Base-by-base conservation (phyloP, 176 grass and related monocot species). In the Aegilops bicornis region DNA sequence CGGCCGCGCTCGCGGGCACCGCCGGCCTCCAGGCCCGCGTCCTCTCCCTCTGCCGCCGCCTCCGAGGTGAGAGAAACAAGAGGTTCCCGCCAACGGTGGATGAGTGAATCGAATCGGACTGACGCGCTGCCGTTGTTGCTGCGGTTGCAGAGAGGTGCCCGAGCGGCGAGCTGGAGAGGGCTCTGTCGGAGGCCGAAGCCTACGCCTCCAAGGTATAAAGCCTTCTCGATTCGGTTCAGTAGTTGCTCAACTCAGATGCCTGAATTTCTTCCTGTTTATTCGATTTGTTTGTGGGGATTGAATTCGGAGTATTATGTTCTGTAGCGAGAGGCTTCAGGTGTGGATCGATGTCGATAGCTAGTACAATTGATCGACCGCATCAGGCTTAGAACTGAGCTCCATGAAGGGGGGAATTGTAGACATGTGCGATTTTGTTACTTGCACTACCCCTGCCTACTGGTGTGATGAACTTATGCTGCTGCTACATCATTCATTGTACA, bases 131-230 rank as follows among this genome's bases (percentile, higher is more conserved):
- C 45, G 25, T 17, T 14, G 4, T n/a, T 20, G 43, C 2, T 60
- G 22, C 5, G 42, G 64, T 43, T 67, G 23, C 85, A 91, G 89
- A 2, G 81, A 68, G 74, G 85, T 82, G 62, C 14, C 83, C 69
- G 33, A 61, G 39, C 16, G 78, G 77, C 3, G 78, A 87, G 58
- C 78, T 92, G 1, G 87, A 84, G 88, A 80, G 93, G 88, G 85
- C 88, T 36, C 40, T 95, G 7, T 89, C 84, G 16, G 87, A 92
- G 77, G 88, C 87, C 35, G 90, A 94, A 59, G 69, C 90, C 42
- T 92, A 92, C 22, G 79, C 74, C 13, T 95, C 90, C 63, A 92
- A 90, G 90, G 90, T 92, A 12, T 92, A 12, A 42, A 77, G 14
- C 48, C 10, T 52, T 77, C 63, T 40, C 30, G 12, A 8, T 30